Conservation (phyloP, 1,139 yeast genomes). For the Hemisphaericaspora lyxosophila region DNA sequence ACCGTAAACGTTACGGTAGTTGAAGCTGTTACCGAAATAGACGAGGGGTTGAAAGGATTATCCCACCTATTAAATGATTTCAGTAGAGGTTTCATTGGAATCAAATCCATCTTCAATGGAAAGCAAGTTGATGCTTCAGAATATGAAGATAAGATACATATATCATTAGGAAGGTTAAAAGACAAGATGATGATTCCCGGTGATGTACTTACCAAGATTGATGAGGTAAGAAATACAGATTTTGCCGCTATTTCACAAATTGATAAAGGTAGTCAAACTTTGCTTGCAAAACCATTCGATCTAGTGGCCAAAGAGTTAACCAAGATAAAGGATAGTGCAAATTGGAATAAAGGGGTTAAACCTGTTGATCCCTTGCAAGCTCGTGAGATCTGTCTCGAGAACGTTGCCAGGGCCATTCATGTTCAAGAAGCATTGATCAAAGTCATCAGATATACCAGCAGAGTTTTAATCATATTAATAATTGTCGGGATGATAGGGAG, state of each 20-base stretch:
- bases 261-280: conserved; percentile 31
- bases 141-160: conserved; percentile 47
- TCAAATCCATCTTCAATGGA: conserved; percentile 58
- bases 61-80: conserved; percentile 51
- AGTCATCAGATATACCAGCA: conserved; percentile 10
- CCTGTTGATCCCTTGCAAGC: conserved; percentile 11
- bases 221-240: conserved; percentile 36
- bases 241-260: conserved; percentile 60
- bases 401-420: conserved; percentile 9
- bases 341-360: conserved; percentile 2
- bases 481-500: conserved; percentile 7
- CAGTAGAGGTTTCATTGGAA: conserved; percentile 36
- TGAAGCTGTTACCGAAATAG: conserved; percentile 55
- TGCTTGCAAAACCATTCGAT: conserved; percentile 22
- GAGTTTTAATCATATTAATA: conserved; percentile 11
- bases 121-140: conserved; percentile 23
- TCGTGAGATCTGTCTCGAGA: conserved; percentile 9
- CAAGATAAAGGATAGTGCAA: conserved; percentile 8
- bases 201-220: conserved; percentile 54
- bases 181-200: conserved; percentile 60
- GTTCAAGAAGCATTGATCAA: conserved; percentile 10
- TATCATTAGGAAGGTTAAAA: conserved; percentile 57
- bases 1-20: conserved; percentile 62
- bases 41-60: conserved; percentile 58
- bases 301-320: conserved; percentile 17